Conservation (phyloP, 176 grass and related monocot species). For the Hordeum vulgare region DNA sequence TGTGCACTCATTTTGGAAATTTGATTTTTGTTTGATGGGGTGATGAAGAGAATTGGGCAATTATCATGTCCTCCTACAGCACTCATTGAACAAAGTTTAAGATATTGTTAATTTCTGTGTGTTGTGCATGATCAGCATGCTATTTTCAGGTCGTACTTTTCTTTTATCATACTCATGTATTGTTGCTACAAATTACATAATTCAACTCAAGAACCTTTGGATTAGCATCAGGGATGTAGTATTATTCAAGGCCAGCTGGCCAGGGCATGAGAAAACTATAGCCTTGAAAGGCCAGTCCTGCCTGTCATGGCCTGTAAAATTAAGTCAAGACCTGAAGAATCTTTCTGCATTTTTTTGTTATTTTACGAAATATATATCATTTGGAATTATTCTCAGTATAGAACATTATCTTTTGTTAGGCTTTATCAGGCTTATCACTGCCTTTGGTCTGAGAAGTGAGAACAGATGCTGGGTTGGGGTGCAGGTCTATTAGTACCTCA, state of each 20-base stretch:
- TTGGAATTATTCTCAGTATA: not conserved
- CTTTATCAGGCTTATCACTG: not conserved
- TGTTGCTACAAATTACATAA: not conserved
- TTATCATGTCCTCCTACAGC: not conserved
- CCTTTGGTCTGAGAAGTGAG: not conserved
- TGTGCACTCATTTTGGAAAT: not conserved
- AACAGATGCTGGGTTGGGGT: not conserved
- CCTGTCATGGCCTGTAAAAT: not conserved
- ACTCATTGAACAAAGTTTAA: not conserved
- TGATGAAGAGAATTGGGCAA: not conserved
- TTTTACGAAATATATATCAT: not conserved
- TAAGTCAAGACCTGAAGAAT: not conserved
- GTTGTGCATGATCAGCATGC: not conserved
- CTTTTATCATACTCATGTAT: not conserved
- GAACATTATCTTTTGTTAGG: not conserved
- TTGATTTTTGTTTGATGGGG: conserved; percentile 13
- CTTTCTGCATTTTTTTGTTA: not conserved
- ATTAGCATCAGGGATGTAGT: not conserved
- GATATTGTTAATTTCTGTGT: not conserved
- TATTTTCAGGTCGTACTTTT: not conserved
- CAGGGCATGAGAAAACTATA: not conserved
- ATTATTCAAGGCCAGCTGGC: not conserved
- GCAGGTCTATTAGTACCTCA: not conserved
- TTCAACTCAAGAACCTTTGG: not conserved
- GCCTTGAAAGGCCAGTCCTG: not conserved